These are phyloP conservation scores for Laguncularia racemosa DNA, from an alignment of 345 rosid genomes.

Conservation along the genomic window DNA sequence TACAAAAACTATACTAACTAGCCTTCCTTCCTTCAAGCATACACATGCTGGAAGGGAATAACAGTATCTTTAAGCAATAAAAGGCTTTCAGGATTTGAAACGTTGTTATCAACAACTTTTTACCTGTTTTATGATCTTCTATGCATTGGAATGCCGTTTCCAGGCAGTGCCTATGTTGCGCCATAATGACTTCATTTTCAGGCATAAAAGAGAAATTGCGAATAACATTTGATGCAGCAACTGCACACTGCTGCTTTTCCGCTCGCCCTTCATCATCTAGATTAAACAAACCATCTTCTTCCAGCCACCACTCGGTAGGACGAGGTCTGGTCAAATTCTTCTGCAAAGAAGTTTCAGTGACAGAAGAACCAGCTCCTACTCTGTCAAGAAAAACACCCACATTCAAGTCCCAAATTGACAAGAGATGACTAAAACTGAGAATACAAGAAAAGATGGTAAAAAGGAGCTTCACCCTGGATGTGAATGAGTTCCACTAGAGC, in stretches of 20 bases:
- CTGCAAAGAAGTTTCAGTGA: conserved; percentile 30
- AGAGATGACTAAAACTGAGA: not conserved
- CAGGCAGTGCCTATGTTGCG: conserved; percentile 95
- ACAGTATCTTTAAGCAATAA: no score
- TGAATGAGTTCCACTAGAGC: conserved; percentile 25
- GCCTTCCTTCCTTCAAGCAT: no score
- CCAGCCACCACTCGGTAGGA: conserved; percentile 74
- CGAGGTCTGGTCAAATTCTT: conserved; percentile 42
- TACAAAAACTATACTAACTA: no score
- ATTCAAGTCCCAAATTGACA: conserved; percentile 9
- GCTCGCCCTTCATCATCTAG: conserved; percentile 86
- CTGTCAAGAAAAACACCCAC: conserved; percentile 22
- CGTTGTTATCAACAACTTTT: not conserved
- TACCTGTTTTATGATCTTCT: conserved; percentile 70
- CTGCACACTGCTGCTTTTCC: conserved; percentile 88
- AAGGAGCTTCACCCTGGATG: conserved; percentile 39
- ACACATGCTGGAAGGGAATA: no score
- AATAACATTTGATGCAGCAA: conserved; percentile 86
- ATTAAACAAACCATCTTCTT: conserved; percentile 89
- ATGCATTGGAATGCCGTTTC: conserved; percentile 94
- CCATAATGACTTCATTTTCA: conserved; percentile 89
- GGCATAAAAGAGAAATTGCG: conserved; percentile 99
- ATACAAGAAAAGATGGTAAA: not conserved
- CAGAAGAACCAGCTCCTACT: conserved; percentile 31
- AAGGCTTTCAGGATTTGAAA: no score